These are phyloP conservation scores for Stellera chamaejasme DNA, from an alignment of 345 rosid genomes.

Conservation along the genomic window DNA sequence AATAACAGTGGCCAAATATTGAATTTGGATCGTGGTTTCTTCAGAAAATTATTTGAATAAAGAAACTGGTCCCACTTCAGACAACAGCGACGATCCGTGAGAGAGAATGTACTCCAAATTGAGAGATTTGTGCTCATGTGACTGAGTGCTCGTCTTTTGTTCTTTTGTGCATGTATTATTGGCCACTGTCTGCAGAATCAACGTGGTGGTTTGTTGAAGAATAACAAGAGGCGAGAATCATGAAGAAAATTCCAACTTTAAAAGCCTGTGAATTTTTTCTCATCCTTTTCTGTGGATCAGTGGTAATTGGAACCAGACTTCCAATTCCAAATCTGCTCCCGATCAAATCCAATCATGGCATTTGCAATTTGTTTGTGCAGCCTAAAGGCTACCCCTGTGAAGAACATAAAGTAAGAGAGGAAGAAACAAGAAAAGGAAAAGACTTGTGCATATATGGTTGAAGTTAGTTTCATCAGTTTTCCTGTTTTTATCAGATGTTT, in stretches of 20 bases:
- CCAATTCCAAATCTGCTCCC: background rate
- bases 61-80: background rate
- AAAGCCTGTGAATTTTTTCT: slow-evolving; percentile 9
- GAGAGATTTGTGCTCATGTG: slow-evolving; percentile 2
- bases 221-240: background rate
- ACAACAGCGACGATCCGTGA: slow-evolving; percentile 1
- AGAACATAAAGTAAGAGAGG: slow-evolving; percentile 24
- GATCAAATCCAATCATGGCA: slow-evolving; percentile 5
- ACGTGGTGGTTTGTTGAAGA: slow-evolving; percentile 13
- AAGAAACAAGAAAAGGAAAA: background rate
- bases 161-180: slow-evolving; percentile 1
- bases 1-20: too few relatives aligned
- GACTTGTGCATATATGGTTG: background rate
- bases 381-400: slow-evolving; percentile 30
- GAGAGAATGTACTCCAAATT: background rate
- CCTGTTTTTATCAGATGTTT: background rate
- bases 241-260: slow-evolving; percentile 12
- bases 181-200: slow-evolving; percentile 2
- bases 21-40: too few relatives aligned
- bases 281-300: slow-evolving; percentile 19
- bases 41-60: too few relatives aligned
- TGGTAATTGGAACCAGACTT: slow-evolving; percentile 8
- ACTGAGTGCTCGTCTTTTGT: background rate
- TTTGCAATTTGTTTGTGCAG: slow-evolving; percentile 23
- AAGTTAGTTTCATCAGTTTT: background rate